Evolutionary conservation across 495 filamentous ascomycete species (phyloP), one percentile per base, ranked within the genome.

Genomic region (Hapsidospora chrysogenum): DNA sequence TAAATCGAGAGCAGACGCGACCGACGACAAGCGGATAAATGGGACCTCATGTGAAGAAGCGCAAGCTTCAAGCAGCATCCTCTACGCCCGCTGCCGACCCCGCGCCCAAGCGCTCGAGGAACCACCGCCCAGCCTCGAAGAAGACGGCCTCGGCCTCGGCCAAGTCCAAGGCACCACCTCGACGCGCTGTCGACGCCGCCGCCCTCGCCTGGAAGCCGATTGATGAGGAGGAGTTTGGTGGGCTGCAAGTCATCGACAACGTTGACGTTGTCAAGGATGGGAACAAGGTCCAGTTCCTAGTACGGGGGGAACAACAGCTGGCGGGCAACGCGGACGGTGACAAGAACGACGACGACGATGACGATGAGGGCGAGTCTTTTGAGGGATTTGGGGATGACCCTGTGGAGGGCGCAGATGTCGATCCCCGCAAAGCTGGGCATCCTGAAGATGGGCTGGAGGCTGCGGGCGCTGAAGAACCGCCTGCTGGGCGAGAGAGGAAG

Each of bases 161-260:
- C 25, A 28, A 25, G 17, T 37, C 41, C 13, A 35, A 32, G 36
- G 16, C 41, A 33, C 21, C 41, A 7, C 63, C 63, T 46, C 43
- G 47, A 4, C 26, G 43, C 14, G 21, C 51, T 10, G 53, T 59
- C 8, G 48, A 41, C 20, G 43, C 79, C n/a, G 74, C 89, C 42
- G 66, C 76, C 13, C 64, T 96, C 20, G 59, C 63, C 57, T 97
- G 89, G 89, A 75, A 74, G 42, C 68, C 76, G 39, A 85, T 94
- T 11, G 52, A 74, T n/a, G 83, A 85, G 42, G 89, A 92, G 0
- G 89, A 92, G 0, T 94, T 97, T 54, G 92, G 75, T 54, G 87
- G 89, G 0, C 52, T 97, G 26, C 87, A 97, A 42, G 89, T 96
- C 47, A 74, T 95, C 30, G 82, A 92, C 6, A 84, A 78, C 29